phyloP scores from a whole-genome alignment of 768 basidiomycete species.

The Tulasnella sp. region DNA sequence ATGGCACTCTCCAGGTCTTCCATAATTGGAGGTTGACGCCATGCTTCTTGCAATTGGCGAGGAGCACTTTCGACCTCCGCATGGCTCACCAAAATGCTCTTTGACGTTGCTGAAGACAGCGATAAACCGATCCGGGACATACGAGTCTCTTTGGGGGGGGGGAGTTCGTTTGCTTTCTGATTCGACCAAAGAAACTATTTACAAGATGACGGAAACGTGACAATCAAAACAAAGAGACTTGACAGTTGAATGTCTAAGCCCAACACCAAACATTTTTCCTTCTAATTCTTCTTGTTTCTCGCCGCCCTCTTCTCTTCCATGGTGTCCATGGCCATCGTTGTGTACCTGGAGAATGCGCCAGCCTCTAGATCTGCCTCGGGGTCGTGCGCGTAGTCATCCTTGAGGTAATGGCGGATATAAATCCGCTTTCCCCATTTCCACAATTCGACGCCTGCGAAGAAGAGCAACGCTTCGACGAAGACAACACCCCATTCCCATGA shows the following conservation, averaged over 20 bases:
- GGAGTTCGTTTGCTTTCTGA: neutral
- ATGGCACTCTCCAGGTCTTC: too few relatives aligned
- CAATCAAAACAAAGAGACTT: neutral
- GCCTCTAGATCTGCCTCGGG: constrained; percentile 32
- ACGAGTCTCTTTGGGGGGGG: neutral
- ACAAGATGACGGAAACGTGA: neutral
- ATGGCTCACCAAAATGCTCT: constrained; percentile 79
- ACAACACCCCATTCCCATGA: constrained; percentile 49
- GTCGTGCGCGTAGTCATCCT: constrained; percentile 19
- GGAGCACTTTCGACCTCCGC: constrained; percentile 77
- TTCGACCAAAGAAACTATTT: neutral
- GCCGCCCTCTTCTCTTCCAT: neutral
- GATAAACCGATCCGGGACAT: too few relatives aligned
- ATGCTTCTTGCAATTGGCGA: constrained; percentile 88
- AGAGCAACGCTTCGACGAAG: constrained; percentile 40
- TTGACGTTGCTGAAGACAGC: constrained; percentile 89
- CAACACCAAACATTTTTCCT: constrained; percentile 2
- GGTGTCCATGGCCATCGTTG: constrained; percentile 29
- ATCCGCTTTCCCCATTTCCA: constrained; percentile 35
- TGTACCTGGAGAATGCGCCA: constrained; percentile 30
- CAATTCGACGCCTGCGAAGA: constrained; percentile 37
- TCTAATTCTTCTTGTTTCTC: neutral
- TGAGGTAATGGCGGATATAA: constrained; percentile 25
- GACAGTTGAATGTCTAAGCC: constrained; percentile 25
- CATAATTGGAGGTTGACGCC: too few relatives aligned